A percentile compares a stretch with the other conserved stretches of the same genome.
These are phyloP conservation scores for Aspergillus spinulosporus DNA, from an alignment of 2,329 filamentous ascomycete genomes.

Conservation along the genomic window DNA sequence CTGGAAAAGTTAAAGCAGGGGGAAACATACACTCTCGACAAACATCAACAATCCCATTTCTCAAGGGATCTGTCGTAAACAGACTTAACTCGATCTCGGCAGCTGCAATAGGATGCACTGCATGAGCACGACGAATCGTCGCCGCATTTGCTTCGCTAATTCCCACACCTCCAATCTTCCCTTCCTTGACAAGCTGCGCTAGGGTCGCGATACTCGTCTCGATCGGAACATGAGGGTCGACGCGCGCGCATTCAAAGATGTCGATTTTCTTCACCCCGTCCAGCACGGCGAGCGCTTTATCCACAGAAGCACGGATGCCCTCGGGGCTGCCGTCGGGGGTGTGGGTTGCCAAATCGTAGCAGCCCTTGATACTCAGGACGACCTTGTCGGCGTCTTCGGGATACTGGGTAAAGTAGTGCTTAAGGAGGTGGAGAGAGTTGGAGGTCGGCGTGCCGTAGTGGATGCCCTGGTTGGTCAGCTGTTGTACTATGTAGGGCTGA, in stretches of 20 bases:
- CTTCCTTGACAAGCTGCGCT: conserved; percentile 12
- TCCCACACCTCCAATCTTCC: conserved; percentile 17
- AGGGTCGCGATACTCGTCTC: conserved; percentile 10
- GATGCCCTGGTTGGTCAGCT: conserved; percentile 12
- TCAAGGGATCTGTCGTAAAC: conserved; percentile 13
- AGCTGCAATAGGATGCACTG: conserved; percentile 4
- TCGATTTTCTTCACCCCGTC: conserved; percentile 17
- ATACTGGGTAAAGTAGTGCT: conserved; percentile 13
- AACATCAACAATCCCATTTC: conserved; percentile 49
- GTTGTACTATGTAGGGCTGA: background rate
- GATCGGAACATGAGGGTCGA: conserved; percentile 10
- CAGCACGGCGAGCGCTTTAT: conserved; percentile 12
- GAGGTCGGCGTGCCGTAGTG: conserved; percentile 25
- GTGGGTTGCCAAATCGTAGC: background rate
- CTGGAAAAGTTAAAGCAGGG: too few species aligned
- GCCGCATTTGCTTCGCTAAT: conserved; percentile 13
- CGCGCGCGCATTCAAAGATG: conserved; percentile 17
- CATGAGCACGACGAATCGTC: conserved; percentile 14
- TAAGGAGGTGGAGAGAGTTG: conserved; percentile 26
- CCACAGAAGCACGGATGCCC: conserved; percentile 9
- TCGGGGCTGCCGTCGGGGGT: conserved; percentile 5
- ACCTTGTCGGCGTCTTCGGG: conserved; percentile 13
- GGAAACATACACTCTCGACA: conserved; percentile 53
- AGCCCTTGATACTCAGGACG: conserved; percentile 14
- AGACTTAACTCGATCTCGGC: conserved; percentile 14